These are phyloP conservation scores for Trypanosoma theileri DNA, from an alignment of 208 protist species.

Conservation along the genomic window DNA sequence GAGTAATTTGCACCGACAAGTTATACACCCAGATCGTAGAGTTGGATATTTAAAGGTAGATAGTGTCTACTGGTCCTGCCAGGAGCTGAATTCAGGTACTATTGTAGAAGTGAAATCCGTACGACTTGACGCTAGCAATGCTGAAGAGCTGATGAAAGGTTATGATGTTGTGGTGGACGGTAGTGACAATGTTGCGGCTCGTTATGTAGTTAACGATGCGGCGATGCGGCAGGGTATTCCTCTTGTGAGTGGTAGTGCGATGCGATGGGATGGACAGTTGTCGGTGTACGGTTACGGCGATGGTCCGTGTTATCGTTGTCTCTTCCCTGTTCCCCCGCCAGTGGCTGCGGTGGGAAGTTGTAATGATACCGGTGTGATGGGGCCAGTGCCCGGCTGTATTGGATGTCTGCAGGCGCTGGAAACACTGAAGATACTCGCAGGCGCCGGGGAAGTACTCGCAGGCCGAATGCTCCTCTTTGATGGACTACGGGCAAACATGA, in stretches of 20 bases:
- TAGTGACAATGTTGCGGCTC: constrained; percentile 92
- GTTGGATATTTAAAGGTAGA: constrained; percentile 81
- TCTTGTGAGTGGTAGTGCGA: constrained; percentile 94
- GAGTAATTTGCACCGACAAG: constrained; percentile 95
- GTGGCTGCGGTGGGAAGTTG: constrained; percentile 84
- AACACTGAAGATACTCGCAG: constrained; percentile 82
- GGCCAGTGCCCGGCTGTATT: constrained; percentile 93
- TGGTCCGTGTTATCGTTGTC: constrained; percentile 93
- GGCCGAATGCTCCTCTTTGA: constrained; percentile 90
- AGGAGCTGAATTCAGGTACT: constrained; percentile 62
- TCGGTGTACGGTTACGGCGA: constrained; percentile 80
- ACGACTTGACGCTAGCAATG: constrained; percentile 67
- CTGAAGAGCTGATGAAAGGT: constrained; percentile 52
- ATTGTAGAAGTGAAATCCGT: constrained; percentile 37
- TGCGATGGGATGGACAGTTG: constrained; percentile 95
- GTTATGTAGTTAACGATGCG: constrained; percentile 95
- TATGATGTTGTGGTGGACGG: constrained; percentile 93
- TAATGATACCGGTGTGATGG: constrained; percentile 91
- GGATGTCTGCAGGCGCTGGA: constrained; percentile 94
- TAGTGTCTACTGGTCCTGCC: constrained; percentile 69
- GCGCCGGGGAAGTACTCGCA: constrained; percentile 58
- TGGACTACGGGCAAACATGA: constrained; percentile 58
- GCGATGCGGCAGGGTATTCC: constrained; percentile 82
- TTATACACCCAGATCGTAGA: constrained; percentile 78
- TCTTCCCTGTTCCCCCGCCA: constrained; percentile 90